Percentiles rank a stretch among this genome's conserved stretches.
These are phyloP conservation scores for Trichoderma atrobrunneum DNA, from an alignment of 2,329 filamentous ascomycete genomes.

Conservation along the genomic window DNA sequence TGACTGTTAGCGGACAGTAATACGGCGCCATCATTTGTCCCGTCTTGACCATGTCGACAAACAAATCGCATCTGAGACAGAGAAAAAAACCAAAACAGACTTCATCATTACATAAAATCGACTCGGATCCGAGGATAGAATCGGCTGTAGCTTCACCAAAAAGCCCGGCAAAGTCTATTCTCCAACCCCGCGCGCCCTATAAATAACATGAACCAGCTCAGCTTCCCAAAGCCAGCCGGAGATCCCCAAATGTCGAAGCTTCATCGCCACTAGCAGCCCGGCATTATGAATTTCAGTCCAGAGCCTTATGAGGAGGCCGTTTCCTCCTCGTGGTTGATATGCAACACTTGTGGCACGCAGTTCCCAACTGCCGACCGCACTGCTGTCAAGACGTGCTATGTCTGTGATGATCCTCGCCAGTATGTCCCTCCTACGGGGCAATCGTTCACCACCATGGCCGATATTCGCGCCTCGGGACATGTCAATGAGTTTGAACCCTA, in stretches of 20 bases:
- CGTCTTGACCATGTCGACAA: neutral
- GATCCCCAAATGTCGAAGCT: neutral
- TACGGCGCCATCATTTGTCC: neutral
- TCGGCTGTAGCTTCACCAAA: neutral
- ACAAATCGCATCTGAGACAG: neutral
- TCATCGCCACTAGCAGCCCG: neutral
- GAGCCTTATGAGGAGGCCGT: conserved; percentile 19
- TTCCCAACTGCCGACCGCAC: conserved; percentile 45
- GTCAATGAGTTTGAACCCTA: conserved; percentile 54
- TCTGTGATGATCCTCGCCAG: conserved; percentile 73
- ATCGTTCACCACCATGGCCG: conserved; percentile 59
- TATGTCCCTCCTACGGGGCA: conserved; percentile 60
- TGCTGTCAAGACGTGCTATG: conserved; percentile 57
- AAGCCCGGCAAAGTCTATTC: neutral
- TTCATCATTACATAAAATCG: neutral
- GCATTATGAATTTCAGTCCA: conserved; percentile 14
- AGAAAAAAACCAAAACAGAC: neutral
- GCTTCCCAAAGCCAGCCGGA: no score
- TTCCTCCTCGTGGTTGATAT: conserved; percentile 47
- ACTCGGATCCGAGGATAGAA: neutral
- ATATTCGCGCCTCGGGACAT: conserved; percentile 32
- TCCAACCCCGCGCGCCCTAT: conserved; percentile 14
- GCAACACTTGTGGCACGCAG: conserved; percentile 68
- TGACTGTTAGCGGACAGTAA: neutral
- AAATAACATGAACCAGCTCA: neutral